A percentile compares a stretch with the other conserved stretches of the same genome.
These are phyloP conservation scores for Alternaria hordeiaustralica DNA, from an alignment of 2,329 filamentous ascomycete genomes.

Conservation along the genomic window DNA sequence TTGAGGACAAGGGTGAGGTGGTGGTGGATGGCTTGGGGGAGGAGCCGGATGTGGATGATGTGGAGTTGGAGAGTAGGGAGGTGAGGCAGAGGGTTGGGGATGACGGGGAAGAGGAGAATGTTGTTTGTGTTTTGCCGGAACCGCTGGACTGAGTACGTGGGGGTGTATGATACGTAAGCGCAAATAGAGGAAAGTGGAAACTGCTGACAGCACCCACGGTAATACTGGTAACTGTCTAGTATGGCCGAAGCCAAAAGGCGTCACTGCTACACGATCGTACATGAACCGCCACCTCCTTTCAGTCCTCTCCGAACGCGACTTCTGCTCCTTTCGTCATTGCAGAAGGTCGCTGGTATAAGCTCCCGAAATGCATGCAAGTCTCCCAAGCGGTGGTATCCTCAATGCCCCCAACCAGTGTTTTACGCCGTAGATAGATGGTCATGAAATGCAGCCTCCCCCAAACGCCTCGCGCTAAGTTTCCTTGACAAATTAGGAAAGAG, in stretches of 20 bases:
- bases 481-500: slow-evolving; percentile 17
- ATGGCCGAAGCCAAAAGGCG: not conserved
- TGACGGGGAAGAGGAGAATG: not conserved
- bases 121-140: not conserved
- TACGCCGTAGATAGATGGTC: slow-evolving; percentile 23
- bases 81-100: not conserved
- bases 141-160: not conserved
- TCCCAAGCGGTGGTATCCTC: slow-evolving; percentile 28
- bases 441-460: slow-evolving; percentile 10
- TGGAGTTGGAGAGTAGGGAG: not conserved
- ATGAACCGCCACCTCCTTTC: not conserved
- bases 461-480: slow-evolving; percentile 32
- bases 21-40: not conserved
- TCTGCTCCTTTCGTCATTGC: not conserved
- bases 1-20: not conserved
- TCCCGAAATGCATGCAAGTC: slow-evolving; percentile 6
- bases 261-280: slow-evolving; percentile 1
- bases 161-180: not conserved
- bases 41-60: not conserved
- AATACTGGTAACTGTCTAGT: not conserved
- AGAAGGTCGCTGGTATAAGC: not conserved
- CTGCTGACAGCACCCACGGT: not conserved
- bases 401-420: slow-evolving; percentile 3
- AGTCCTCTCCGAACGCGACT: not conserved
- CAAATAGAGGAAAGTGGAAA: not conserved